phyloP scores from a whole-genome alignment of 2,329 filamentous ascomycete genomes.

The Dryadomyces sulphureus region DNA sequence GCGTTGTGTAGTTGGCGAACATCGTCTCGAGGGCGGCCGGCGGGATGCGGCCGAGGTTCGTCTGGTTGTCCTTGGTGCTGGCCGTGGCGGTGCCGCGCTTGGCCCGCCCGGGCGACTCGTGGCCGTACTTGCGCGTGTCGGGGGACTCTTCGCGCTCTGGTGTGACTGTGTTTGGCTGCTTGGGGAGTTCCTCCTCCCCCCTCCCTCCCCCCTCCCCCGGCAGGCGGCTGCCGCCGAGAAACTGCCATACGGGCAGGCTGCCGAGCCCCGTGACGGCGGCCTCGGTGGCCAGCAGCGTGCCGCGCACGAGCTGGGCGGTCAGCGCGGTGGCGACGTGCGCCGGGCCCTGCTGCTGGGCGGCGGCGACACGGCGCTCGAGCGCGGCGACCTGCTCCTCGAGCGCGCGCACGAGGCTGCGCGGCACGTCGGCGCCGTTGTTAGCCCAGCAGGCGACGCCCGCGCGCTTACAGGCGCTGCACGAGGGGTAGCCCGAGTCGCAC shows the following conservation, averaged over 20 bases:
- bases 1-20: background rate
- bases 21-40: conserved; percentile 1
- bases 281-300: background rate
- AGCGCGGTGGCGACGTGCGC: background rate
- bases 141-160: background rate
- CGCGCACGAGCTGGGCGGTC: background rate
- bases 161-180: background rate
- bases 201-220: background rate
- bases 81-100: background rate
- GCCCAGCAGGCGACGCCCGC: background rate
- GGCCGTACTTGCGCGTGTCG: too few relatives aligned
- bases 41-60: conserved; percentile 2
- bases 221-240: background rate
- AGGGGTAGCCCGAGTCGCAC: conserved; percentile 2
- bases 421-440: background rate
- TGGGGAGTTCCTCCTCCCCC: background rate
- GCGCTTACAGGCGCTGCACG: background rate
- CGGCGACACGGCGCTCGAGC: background rate
- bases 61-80: background rate
- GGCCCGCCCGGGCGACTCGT: background rate
- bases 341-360: background rate
- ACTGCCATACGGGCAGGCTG: background rate
- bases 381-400: conserved; percentile 1
- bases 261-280: background rate
- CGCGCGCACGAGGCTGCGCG: conserved; percentile 1